phyloP scores from a whole-genome alignment of 2,329 filamentous ascomycete genomes.

The Kalmusia sp. region DNA sequence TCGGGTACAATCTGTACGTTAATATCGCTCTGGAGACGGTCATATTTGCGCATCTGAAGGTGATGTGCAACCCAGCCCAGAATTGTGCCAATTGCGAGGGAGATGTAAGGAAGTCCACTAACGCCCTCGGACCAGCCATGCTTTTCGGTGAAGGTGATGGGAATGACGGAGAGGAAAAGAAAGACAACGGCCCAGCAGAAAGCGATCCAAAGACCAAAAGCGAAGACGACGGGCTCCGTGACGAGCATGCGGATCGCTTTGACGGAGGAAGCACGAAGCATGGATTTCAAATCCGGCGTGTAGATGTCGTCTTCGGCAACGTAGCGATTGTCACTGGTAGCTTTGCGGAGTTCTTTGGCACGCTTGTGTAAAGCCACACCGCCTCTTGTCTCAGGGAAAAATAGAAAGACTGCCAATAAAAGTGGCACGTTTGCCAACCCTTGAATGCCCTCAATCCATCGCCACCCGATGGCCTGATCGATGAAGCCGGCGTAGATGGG shows the following conservation, averaged over 20 bases:
- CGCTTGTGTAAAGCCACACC: conserved; percentile 57
- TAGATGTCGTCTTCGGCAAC: conserved; percentile 60
- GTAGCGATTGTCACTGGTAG: conserved; percentile 59
- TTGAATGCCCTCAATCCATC: conserved; percentile 62
- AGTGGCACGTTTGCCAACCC: conserved; percentile 60
- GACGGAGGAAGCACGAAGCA: conserved; percentile 58
- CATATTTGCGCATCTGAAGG: conserved; percentile 60
- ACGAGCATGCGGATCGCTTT: conserved; percentile 59
- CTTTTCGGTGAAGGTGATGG: conserved; percentile 55
- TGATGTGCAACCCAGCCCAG: conserved; percentile 58
- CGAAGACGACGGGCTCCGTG: conserved; percentile 58
- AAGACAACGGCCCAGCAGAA: conserved; percentile 63
- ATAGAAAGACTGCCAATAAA: conserved; percentile 52
- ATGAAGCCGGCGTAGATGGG: conserved; percentile 64
- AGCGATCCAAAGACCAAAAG: conserved; percentile 60
- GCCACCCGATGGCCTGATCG: conserved; percentile 60
- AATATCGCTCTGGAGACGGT: conserved; percentile 48
- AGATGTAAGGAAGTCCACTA: conserved; percentile 59
- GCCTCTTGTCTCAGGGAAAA: conserved; percentile 57
- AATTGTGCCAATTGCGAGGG: conserved; percentile 57
- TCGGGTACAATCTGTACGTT: conserved; percentile 45
- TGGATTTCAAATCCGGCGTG: conserved; percentile 55
- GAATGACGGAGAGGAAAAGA: conserved; percentile 56
- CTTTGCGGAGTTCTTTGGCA: conserved; percentile 55
- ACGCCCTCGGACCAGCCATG: conserved; percentile 60